Percentiles rank a stretch among this genome's conserved stretches.
Conservation (phyloP, 2,329 filamentous ascomycete genomes). For the Coniochaeta hoffmannii region DNA sequence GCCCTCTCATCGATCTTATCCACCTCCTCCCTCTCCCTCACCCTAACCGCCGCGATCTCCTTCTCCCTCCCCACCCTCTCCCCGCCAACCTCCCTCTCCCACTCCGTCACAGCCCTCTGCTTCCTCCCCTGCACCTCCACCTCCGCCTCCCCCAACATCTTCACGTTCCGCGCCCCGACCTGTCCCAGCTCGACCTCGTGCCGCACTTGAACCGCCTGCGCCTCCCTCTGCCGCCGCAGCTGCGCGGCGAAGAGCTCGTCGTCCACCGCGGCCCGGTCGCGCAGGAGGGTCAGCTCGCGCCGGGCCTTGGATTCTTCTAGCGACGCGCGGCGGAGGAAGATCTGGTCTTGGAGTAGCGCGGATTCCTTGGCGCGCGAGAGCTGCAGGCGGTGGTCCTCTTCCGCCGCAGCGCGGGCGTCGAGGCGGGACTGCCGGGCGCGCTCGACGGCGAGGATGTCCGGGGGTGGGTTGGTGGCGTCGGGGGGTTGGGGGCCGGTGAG, state of each 20-base stretch:
- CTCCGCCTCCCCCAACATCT: conserved; percentile 38
- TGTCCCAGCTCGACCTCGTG: conserved; percentile 42
- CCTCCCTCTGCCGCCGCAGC: conserved; percentile 26
- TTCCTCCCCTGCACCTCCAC: conserved; percentile 34
- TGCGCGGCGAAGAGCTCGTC: conserved; percentile 32
- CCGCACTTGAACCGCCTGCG: conserved; percentile 27
- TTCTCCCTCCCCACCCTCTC: conserved; percentile 41
- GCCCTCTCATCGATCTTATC: conserved; percentile 39
- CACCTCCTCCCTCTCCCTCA: conserved; percentile 43
- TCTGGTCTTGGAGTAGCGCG: conserved; percentile 42
- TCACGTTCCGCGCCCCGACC: conserved; percentile 33
- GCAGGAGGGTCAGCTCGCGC: conserved; percentile 36
- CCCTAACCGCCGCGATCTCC: conserved; percentile 38
- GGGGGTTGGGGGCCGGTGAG: conserved; percentile 45
- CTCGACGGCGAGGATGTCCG: conserved; percentile 41
- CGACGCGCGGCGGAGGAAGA: conserved; percentile 39
- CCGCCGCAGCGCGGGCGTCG: conserved; percentile 35
- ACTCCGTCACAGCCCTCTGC: conserved; percentile 38
- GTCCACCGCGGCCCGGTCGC: conserved; percentile 38
- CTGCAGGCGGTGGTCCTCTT: conserved; percentile 39
- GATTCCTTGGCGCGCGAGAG: conserved; percentile 44
- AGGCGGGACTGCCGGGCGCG: conserved; percentile 40
- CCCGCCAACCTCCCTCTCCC: conserved; percentile 37
- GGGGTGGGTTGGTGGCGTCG: conserved; percentile 43
- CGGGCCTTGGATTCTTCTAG: conserved; percentile 43